Conservation (phyloP, 345 rosid species). For the Psidium guajava region DNA sequence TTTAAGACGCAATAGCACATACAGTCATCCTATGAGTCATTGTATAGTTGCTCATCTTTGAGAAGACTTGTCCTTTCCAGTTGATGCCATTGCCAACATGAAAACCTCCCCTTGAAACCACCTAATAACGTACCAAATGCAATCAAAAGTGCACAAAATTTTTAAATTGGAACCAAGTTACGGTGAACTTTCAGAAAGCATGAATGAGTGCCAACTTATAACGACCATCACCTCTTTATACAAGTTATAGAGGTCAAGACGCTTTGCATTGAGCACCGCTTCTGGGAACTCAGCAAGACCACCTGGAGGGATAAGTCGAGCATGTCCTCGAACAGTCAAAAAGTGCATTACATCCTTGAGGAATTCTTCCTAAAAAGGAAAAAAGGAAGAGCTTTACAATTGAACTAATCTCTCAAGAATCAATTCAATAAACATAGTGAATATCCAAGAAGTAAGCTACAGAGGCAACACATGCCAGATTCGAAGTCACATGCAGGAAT, state of each 20-base stretch:
- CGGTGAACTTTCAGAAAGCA: background rate
- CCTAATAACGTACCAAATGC: conserved; percentile 8
- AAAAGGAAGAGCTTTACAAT: background rate
- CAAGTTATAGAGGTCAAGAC: conserved; percentile 45
- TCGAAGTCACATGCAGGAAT: background rate
- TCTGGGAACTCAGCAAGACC: conserved; percentile 45
- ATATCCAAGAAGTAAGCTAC: background rate
- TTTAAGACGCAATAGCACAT: background rate
- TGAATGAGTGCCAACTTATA: background rate
- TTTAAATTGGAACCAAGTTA: background rate
- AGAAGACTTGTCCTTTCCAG: conserved; percentile 55
- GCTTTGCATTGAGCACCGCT: conserved; percentile 45
- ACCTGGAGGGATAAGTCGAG: conserved; percentile 41
- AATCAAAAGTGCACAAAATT: background rate
- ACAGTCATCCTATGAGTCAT: conserved; percentile 47
- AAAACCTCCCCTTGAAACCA: conserved; percentile 46
- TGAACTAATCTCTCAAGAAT: background rate
- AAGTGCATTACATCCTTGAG: conserved; percentile 45
- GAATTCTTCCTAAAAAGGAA: conserved; percentile 27
- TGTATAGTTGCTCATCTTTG: conserved; percentile 47
- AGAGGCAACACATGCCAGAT: background rate
- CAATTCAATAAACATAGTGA: background rate
- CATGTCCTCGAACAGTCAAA: conserved; percentile 34
- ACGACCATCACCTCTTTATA: conserved; percentile 28
- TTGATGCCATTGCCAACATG: conserved; percentile 52